Evolutionary conservation across 495 filamentous ascomycete species (phyloP), one percentile per base, ranked within the genome.

Genomic region (Tuber aestivum): DNA sequence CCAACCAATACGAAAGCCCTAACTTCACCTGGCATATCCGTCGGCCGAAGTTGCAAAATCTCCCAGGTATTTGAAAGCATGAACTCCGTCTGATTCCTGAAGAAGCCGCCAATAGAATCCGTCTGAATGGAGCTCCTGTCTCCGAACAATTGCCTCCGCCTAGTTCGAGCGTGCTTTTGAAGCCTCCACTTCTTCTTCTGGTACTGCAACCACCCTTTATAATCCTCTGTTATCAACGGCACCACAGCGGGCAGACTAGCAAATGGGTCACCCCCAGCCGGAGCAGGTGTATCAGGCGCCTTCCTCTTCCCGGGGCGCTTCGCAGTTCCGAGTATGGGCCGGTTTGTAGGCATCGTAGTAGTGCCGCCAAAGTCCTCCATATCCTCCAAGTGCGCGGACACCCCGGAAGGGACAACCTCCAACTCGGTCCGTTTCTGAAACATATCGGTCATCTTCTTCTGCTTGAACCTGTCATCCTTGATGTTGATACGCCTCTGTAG

Each of bases 181-280:
- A 99, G 92, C 85, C 94, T 97, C 95, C 95, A 99, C 83, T 99
- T 99, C 85, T 94, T 89, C 84, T 99, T 99, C 82, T 99, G 95
- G 81, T 99, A 99, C 82, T 91, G 88, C 70, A 99, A 85, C 86
- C 97, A 99, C 0, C 89, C 93, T 37, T 88, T 85, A 76, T 99
- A 99, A 84, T 99, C 93, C 65, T 95, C 91, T 0, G 89, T 90
- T 38, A 94, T 93, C 14, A 87, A 88, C 32, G 95, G 96, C 93
- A 97, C 97, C 71, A 87, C 88, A 45, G 91, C 88, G 0, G 95
- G 95, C 7, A 99, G 88, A 74, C 87, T 90, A 37, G 94, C 91
- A 82, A 92, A 97, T 8, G 94, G 94, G 82, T 98, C 92, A 7
- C 87, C 84, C 10, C 88, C 88, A 44, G 90, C 88, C 68, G 88